A percentile compares a stretch with the other conserved stretches of the same genome.
Conservation (phyloP, 192 early-diverging fungal genomes). For the Pecoramyces ruminantium region DNA sequence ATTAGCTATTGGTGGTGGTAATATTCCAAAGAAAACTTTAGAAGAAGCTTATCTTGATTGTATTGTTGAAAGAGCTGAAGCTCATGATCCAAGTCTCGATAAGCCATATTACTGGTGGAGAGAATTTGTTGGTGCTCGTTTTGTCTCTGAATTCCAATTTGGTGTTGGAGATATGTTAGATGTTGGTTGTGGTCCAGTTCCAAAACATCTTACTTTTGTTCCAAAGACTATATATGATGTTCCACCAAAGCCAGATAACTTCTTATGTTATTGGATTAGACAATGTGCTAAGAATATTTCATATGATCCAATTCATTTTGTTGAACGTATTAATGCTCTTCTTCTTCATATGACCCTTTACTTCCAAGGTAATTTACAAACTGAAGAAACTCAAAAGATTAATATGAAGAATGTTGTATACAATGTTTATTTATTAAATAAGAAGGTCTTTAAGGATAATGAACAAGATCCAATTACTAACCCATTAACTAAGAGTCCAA, state of each 20-base stretch:
- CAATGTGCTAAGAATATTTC: neutral
- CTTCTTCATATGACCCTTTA: neutral
- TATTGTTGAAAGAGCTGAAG: neutral
- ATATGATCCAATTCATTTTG: neutral
- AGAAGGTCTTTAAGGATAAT: neutral
- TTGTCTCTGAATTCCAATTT: neutral
- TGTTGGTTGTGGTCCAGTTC: neutral
- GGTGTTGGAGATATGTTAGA: neutral
- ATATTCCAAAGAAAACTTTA: neutral
- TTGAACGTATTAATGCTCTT: neutral
- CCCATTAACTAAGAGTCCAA: neutral
- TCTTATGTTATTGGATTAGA: neutral
- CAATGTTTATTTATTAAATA: neutral
- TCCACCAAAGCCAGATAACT: neutral
- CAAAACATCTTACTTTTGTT: neutral
- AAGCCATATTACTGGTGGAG: neutral
- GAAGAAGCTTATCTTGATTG: neutral
- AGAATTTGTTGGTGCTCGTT: neutral
- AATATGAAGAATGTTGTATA: neutral
- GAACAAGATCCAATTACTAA: neutral
- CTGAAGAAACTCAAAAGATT: neutral
- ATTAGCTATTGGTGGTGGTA: neutral
- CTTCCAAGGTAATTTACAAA: neutral
- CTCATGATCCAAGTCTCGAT: neutral
- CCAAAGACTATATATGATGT: neutral